Base-by-base conservation (phyloP, 2,329 filamentous ascomycete genomes). In the Polytolypa hystricis region DNA sequence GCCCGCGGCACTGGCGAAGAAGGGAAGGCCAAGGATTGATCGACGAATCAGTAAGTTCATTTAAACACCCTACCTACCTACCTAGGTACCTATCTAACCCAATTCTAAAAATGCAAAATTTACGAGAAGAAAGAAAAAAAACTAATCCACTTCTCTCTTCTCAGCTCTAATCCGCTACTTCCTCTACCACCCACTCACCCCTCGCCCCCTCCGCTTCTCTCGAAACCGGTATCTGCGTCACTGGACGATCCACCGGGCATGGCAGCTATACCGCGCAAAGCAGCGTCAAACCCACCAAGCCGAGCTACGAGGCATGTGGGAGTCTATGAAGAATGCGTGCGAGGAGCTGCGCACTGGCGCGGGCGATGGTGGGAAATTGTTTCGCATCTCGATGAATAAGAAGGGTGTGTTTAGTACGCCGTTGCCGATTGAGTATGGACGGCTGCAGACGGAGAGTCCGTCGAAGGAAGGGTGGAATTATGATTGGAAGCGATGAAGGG, bases 221-320 rank as follows among this genome's bases (percentile, higher is more conserved):
- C 85, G 89, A 50, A 82, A 81, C 61, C 79, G 91, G 39, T 74
- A 78, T 61, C 77, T 98, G 46, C 84, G 91, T 31, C 91, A 98
- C 70, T 98, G 91, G 91, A 96, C 91, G 35, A 96, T 98, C 61
- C 87, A 96, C 69, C 86, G 91, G 50, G 89, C 89, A 15, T 96
- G 87, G 85, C 72, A 84, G 52, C 70, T 96, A 19, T 81, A 81
- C 64, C 77, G 79, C 51, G 73, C 79, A 48, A 74, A 82, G 56
- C 71, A 78, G 51, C 77, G 78, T 33, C 67, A 73, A 45, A 64
- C 67, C 23, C 71, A 77, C 35, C 71, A 83, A 55, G 65, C 70
- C 37, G 84, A 87, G 57, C 71, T 95, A 31, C 76, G 85, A 64
- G 71, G 83, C 28, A 76, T 77, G 67, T 86, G 87, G 64, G 79